Evolutionary conservation across 2,329 filamentous ascomycete species (phyloP), one percentile per base, ranked within the genome.

Genomic region (Claviceps humidiphila): DNA sequence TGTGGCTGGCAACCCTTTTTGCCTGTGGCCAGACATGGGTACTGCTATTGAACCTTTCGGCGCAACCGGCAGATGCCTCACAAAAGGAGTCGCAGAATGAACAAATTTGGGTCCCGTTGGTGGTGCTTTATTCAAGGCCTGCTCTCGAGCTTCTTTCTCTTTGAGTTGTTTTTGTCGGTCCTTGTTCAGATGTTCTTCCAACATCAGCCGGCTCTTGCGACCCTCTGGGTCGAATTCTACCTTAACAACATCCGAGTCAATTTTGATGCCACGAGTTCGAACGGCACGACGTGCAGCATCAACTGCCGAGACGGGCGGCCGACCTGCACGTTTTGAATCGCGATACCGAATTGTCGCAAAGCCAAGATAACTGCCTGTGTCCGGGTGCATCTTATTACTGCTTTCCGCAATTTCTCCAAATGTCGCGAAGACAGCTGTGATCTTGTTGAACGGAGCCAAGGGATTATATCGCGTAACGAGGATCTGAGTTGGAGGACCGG

Each of bases 381-480:
- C 85, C 8, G 93, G 93, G 67, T 98, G 89, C 62, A 94, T 91
- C 66, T 94, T 91, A 64, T 96, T 96, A 63, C 88, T 89, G 60
- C 94, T 85, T 63, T 90, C 86, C 45, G 85, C 85, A 57, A 98
- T 90, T 54, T 95, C 88, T 51, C 89, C 89, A 69, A 86, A 95
- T 3, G 79, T 81, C 17, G 84, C 80, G 64, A 95, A 94, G 51
- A 87, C 78, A 46, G 84, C 80, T 17, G 79, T 80, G 49, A 95
- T 77, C 60, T 88, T 87, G 52, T 81, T 78, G 60, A 95, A 87
- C 13, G 88, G 80, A 42, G 87, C 84, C 57, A 97, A 73, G 6
- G 91, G 90, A 67, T 97, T 93, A 65, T 96, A 96, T n/a, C 89
- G 89, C n/a, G 84, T 90, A 20, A 96, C 89, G 4, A 97, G 84